Percentiles rank a stretch among this genome's conserved stretches.
Conservation (phyloP, 2,329 filamentous ascomycete genomes). For the Monosporascus cannonballus region DNA sequence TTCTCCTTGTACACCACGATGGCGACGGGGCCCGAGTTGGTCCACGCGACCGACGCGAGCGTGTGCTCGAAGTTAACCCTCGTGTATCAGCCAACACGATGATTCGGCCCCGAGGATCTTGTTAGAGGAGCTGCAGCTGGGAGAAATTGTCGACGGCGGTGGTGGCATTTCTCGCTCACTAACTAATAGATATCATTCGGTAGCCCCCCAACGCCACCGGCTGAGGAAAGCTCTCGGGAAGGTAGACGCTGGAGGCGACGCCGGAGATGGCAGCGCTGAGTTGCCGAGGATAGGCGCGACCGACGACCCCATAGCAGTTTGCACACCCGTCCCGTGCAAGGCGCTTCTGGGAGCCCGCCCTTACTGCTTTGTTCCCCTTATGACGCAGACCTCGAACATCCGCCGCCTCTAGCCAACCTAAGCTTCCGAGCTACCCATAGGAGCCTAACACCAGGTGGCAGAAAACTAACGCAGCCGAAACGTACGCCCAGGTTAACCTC, state of each 20-base stretch:
- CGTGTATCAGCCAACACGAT: conserved; percentile 36
- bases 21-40: conserved; percentile 31
- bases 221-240: conserved; percentile 42
- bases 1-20: conserved; percentile 35
- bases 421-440: too few relatives aligned
- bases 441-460: too few relatives aligned
- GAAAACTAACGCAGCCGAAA: too few relatives aligned
- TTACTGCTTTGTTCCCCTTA: too few relatives aligned
- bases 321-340: too few relatives aligned
- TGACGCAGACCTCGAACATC: too few relatives aligned
- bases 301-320: conserved; percentile 19
- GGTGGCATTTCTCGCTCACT: conserved; percentile 4
- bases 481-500: too few relatives aligned
- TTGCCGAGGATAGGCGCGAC: conserved; percentile 38
- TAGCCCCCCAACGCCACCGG: conserved; percentile 27
- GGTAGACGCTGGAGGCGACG: conserved; percentile 39
- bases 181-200: conserved; percentile 25
- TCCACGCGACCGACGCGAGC: conserved; percentile 31
- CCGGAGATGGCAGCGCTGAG: conserved; percentile 36
- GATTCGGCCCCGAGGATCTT: conserved; percentile 24
- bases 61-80: conserved; percentile 34
- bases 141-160: background rate
- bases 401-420: too few relatives aligned
- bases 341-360: too few relatives aligned
- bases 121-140: background rate